Conservation (phyloP, 305 asterid genomes). For the Petunia hybrid region DNA sequence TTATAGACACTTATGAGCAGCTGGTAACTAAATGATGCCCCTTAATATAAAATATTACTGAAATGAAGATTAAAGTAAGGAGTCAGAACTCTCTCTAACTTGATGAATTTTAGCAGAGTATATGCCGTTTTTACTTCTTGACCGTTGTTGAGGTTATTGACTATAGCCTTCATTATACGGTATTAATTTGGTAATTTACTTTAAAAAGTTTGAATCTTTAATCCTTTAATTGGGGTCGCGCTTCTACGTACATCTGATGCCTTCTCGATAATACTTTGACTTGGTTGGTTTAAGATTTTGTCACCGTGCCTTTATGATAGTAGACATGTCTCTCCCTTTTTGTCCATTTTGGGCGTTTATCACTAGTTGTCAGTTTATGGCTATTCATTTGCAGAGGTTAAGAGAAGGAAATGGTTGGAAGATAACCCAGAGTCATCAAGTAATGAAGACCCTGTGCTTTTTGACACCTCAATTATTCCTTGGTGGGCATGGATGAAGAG, state of each 20-base stretch:
- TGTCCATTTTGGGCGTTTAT: background rate
- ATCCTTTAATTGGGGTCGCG: background rate
- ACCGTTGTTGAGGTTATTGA: background rate
- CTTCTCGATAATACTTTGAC: background rate
- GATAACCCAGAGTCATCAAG: conserved; percentile 81
- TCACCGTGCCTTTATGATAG: background rate
- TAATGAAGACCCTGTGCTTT: conserved; percentile 73
- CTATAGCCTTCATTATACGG: no score
- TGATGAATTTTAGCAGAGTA: background rate
- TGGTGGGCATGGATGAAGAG: conserved; percentile 99
- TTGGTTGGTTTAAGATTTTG: background rate
- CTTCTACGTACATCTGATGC: background rate
- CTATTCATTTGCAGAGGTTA: conserved; percentile 69
- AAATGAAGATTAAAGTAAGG: background rate
- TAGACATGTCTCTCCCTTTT: background rate
- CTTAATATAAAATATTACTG: background rate
- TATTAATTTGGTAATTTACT: background rate
- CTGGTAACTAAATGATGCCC: background rate
- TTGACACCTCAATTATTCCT: conserved; percentile 87
- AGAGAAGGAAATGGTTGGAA: conserved; percentile 92
- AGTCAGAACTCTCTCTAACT: background rate
- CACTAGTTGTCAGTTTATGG: background rate
- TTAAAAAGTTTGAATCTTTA: background rate
- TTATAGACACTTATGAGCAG: background rate
- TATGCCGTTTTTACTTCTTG: background rate